Percentiles rank a stretch among this genome's conserved stretches.
Evolutionary conservation across 1,284 basidiomycete genomes (phyloP).

Genomic region (Boletus sp.): DNA sequence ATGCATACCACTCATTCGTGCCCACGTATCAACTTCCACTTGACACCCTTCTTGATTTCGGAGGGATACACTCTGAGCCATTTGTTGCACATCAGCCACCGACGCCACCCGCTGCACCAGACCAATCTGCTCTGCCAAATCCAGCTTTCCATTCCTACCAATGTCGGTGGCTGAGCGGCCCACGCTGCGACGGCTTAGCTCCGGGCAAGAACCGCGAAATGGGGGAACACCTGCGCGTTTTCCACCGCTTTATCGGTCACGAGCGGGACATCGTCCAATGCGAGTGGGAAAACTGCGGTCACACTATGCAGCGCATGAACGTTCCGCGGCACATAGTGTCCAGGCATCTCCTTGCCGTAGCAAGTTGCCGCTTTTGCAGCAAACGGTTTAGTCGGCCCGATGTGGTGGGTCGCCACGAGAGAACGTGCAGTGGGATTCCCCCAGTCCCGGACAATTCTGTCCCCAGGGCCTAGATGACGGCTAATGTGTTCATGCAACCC

Average conservation of each 20-base stretch:
- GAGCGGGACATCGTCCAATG: conserved; percentile 25
- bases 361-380: conserved; percentile 23
- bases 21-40: not conserved
- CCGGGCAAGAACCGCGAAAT: conserved; percentile 30
- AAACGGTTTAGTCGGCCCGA: conserved; percentile 28
- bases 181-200: conserved; percentile 21
- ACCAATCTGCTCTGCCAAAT: not conserved
- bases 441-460: not conserved
- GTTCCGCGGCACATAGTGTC: conserved; percentile 29
- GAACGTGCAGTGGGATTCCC: conserved; percentile 10
- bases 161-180: conserved; percentile 24
- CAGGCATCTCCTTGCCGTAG: conserved; percentile 25
- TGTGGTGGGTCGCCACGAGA: conserved; percentile 28
- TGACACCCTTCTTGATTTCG: not conserved
- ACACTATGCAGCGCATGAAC: conserved; percentile 28
- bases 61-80: not conserved
- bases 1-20: not conserved
- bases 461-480: conserved; percentile 3
- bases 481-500: not conserved
- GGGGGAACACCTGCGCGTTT: conserved; percentile 24
- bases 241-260: conserved; percentile 25
- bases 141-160: conserved; percentile 11
- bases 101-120: conserved; percentile 17
- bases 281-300: conserved; percentile 24
- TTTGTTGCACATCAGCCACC: conserved; percentile 14